phyloP scores from a whole-genome alignment of 805 yeast genomes.

The Wickerhamiella parazyma region DNA sequence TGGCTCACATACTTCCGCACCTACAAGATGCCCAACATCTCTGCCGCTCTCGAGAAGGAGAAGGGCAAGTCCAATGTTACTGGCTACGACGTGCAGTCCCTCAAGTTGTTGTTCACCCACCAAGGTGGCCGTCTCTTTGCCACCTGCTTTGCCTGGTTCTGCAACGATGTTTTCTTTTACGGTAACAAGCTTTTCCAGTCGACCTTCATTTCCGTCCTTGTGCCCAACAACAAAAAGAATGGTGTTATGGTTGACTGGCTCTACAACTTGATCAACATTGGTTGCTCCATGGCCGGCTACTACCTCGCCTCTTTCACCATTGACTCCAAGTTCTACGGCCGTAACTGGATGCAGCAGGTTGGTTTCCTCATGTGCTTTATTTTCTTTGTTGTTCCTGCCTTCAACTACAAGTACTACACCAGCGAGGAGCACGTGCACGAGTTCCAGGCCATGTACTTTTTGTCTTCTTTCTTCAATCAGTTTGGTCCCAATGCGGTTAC shows the following conservation, averaged over 20 bases:
- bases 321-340: constrained; percentile 38
- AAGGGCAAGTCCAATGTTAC: constrained; percentile 26
- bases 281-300: constrained; percentile 67
- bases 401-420: constrained; percentile 39
- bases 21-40: constrained; percentile 27
- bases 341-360: constrained; percentile 42
- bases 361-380: constrained; percentile 45
- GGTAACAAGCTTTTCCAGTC: constrained; percentile 45
- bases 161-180: constrained; percentile 50
- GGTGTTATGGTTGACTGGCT: constrained; percentile 41
- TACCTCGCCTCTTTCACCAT: constrained; percentile 43
- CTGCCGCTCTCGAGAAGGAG: constrained; percentile 21
- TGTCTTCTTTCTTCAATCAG: constrained; percentile 51
- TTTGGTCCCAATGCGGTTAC: constrained; percentile 56
- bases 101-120: constrained; percentile 19
- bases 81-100: constrained; percentile 26
- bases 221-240: constrained; percentile 28
- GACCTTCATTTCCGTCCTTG: constrained; percentile 31
- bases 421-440: constrained; percentile 19
- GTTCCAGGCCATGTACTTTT: constrained; percentile 44
- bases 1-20: constrained; percentile 29
- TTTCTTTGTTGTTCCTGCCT: constrained; percentile 44
- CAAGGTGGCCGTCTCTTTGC: constrained; percentile 34
- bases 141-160: constrained; percentile 47
- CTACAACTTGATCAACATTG: constrained; percentile 34